Evolutionary conservation across 257 asterid species (phyloP).

Genomic region (Linaria vulgaris): DNA sequence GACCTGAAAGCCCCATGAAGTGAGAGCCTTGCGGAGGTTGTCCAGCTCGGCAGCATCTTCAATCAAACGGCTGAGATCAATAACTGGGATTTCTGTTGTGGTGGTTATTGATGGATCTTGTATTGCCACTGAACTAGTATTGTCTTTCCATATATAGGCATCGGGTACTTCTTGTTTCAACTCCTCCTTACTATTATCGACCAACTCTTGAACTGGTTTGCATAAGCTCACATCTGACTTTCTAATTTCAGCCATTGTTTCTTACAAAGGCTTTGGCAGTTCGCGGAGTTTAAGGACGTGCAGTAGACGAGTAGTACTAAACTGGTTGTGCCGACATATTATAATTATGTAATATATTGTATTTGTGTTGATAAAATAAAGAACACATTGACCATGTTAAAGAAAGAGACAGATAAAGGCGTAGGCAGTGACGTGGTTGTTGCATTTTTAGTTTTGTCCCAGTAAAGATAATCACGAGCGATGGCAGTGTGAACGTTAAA

Average conservation of each 20-base stretch:
- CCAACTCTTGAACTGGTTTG: constrained; percentile 46
- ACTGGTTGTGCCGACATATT: too few relatives aligned
- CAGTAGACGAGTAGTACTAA: too few relatives aligned
- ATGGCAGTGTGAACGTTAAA: too few relatives aligned
- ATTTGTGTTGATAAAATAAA: too few relatives aligned
- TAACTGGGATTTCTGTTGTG: constrained; percentile 37
- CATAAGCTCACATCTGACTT: constrained; percentile 13
- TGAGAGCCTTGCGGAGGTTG: constrained; percentile 53
- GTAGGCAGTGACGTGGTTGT: too few relatives aligned
- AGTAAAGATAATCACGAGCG: too few relatives aligned
- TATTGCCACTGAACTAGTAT: too few relatives aligned
- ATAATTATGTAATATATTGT: too few relatives aligned
- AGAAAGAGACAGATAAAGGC: too few relatives aligned
- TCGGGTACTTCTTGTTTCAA: constrained; percentile 56
- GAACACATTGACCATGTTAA: too few relatives aligned
- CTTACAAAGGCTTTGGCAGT: background rate
- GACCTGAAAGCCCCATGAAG: constrained; percentile 74
- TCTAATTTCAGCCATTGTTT: constrained; percentile 26
- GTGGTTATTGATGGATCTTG: constrained; percentile 26
- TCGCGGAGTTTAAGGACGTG: too few relatives aligned
- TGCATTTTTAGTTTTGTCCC: too few relatives aligned
- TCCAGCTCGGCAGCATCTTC: constrained; percentile 35
- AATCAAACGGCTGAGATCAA: constrained; percentile 37
- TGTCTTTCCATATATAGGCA: constrained; percentile 34
- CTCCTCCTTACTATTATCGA: constrained; percentile 30